These are phyloP conservation scores for Colletotrichum somersetense DNA, from an alignment of 2,329 filamentous ascomycete genomes.

Conservation along the genomic window DNA sequence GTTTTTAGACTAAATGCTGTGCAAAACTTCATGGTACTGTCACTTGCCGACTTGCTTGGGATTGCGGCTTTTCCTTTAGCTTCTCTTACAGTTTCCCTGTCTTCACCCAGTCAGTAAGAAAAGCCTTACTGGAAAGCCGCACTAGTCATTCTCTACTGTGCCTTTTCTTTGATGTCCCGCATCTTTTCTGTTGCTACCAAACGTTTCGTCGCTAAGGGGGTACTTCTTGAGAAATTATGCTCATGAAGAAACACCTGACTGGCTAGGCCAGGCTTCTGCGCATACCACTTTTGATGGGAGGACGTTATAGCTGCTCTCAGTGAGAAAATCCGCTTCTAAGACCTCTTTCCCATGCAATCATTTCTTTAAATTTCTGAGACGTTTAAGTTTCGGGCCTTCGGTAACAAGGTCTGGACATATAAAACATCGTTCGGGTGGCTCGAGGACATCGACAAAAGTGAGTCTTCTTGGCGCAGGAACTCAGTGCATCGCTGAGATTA, in stretches of 20 bases:
- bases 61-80: neutral
- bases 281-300: constrained; percentile 1
- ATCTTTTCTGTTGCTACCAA: constrained; percentile 21
- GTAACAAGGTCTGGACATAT: neutral
- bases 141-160: constrained; percentile 21
- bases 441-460: neutral
- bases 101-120: constrained; percentile 33
- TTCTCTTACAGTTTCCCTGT: neutral
- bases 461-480: neutral
- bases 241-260: constrained; percentile 21
- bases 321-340: neutral
- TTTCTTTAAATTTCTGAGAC: neutral
- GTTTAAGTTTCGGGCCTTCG: neutral
- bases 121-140: constrained; percentile 30
- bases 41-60: neutral
- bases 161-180: constrained; percentile 10
- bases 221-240: constrained; percentile 1
- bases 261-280: constrained; percentile 5
- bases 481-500: neutral
- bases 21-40: too few relatives aligned
- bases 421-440: neutral
- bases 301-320: neutral
- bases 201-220: neutral
- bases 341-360: too few relatives aligned
- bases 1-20: neutral